These are phyloP conservation scores for Picea glauca DNA, from an alignment of 75 land plant genomes.

Conservation along the genomic window DNA sequence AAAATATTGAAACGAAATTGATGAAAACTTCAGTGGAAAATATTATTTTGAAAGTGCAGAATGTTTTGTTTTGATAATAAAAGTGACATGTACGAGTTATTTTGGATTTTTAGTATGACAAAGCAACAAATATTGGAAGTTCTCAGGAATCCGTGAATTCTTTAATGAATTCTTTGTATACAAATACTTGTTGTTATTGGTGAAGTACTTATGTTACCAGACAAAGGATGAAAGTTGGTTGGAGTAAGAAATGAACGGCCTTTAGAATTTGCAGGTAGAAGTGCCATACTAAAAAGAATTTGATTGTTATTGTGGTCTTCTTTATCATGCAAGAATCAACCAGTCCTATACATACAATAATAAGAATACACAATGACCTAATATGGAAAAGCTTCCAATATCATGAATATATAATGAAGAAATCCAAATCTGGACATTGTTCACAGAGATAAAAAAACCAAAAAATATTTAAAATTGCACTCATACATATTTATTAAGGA, in stretches of 20 bases:
- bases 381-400: too few relatives aligned
- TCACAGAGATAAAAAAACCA: too few relatives aligned
- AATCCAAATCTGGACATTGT: too few relatives aligned
- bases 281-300: background rate
- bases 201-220: constrained; percentile 29
- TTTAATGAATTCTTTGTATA: background rate
- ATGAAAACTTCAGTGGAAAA: background rate
- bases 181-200: background rate
- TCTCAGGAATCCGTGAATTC: background rate
- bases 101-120: background rate
- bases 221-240: constrained; percentile 74
- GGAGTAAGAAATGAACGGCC: constrained; percentile 57
- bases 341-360: background rate
- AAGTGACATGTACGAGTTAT: background rate
- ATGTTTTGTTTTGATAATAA: background rate
- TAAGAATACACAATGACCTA: too few relatives aligned
- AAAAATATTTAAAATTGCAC: too few relatives aligned
- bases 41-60: background rate
- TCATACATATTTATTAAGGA: too few relatives aligned
- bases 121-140: background rate
- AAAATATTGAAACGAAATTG: background rate
- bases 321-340: background rate
- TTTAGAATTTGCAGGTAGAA: constrained; percentile 78
- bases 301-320: background rate
- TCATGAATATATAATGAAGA: too few relatives aligned